Conservation (phyloP, 805 yeast genomes). For the Dipodascus geniculatus region DNA sequence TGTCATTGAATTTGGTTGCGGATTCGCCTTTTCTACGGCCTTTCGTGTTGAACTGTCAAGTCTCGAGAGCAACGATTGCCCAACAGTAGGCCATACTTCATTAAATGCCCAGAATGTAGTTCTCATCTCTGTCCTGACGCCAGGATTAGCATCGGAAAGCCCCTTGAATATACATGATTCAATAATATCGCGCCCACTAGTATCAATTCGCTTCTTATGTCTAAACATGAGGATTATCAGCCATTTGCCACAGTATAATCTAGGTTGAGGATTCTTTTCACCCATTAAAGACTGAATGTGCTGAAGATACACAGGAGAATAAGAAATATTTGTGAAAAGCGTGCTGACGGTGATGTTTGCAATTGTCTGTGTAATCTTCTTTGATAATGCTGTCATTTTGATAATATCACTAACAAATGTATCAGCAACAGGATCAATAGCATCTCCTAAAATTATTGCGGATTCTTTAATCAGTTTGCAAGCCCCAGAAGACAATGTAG, state of each 20-base stretch:
- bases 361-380: constrained; percentile 49
- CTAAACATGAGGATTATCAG: constrained; percentile 44
- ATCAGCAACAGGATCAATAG: constrained; percentile 34
- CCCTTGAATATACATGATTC: constrained; percentile 46
- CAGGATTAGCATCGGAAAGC: constrained; percentile 66
- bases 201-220: constrained; percentile 23
- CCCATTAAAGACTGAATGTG: constrained; percentile 39
- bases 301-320: constrained; percentile 38
- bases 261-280: constrained; percentile 64
- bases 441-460: constrained; percentile 17
- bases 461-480: constrained; percentile 66
- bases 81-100: constrained; percentile 41
- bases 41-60: constrained; percentile 38
- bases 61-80: constrained; percentile 24
- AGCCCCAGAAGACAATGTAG: constrained; percentile 67
- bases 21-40: constrained; percentile 52
- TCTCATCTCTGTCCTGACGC: constrained; percentile 68
- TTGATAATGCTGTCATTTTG: constrained; percentile 47
- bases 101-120: constrained; percentile 61
- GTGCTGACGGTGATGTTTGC: constrained; percentile 32
- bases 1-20: constrained; percentile 16
- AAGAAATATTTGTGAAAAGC: constrained; percentile 43
- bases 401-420: constrained; percentile 35
- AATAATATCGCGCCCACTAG: constrained; percentile 31
- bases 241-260: constrained; percentile 62